Base-by-base conservation (phyloP, 805 yeast species). In the Kurtzmaniella cleridarum region DNA sequence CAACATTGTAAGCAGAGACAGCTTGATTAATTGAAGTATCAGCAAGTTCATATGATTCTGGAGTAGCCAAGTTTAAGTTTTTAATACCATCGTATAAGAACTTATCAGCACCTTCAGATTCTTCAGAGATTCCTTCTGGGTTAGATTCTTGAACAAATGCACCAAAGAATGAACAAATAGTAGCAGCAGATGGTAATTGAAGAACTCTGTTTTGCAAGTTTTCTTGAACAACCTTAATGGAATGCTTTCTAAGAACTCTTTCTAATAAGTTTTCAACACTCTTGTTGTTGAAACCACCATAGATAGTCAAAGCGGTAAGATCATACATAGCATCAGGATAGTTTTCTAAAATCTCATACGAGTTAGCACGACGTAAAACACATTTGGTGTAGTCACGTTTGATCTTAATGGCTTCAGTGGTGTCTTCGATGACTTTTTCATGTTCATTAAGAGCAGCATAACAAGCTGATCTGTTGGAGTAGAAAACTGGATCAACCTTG, bases 391-490 rank as follows among this genome's bases (percentile, higher is more conserved):
- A 91, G 59, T 84, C 91, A 10, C 95, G 96, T 60, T 88, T 84
- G 53, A 91, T 67, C 52, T 79, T 75, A 53, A 93, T 74, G 23
- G 98, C 98, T 44, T 74, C 76, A 15, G 95, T 78, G 41, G 96
- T 84, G 60, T 89, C 96, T 50, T 79, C 85, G 46, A 93, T 75
- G 34, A 90, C 96, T 59, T 88, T 82, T 51, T 86, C 88, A 58
- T 78, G 80, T 45, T 89, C 78, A 47, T 80, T 77, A 49, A 86
- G 69, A 7, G 95, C 87, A 37, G 90, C 84, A 66, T 85, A 85
- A 65, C 96, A 91, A 13, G 98, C 98, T 23, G 98, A 89, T 65
- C 97, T 81, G 72, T 93, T 93, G 45, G 97, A 88, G 68, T 82
- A 91, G 67, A 76, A 93, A 27, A 90, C 84, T 4, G 97, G 89